Conservation (phyloP, 371 early-diverging fungal genomes). For the Lichtheimia ornata region DNA sequence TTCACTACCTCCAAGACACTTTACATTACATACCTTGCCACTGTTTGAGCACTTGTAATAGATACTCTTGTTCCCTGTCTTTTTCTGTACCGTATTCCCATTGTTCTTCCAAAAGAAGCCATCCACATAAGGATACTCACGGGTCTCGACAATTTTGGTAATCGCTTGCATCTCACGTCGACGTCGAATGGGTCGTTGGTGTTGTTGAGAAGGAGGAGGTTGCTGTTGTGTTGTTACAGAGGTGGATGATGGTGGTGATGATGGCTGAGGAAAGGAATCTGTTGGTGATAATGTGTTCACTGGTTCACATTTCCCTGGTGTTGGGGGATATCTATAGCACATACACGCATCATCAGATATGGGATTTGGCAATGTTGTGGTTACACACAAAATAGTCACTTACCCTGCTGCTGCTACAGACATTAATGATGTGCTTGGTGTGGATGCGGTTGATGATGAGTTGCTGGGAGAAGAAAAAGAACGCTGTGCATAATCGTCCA, state of each 20-base stretch:
- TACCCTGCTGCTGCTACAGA: background rate
- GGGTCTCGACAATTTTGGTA: constrained; percentile 65
- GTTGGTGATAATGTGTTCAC: constrained; percentile 1
- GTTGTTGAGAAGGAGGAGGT: background rate
- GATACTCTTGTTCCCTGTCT: constrained; percentile 65
- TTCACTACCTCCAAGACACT: background rate
- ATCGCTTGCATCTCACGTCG: constrained; percentile 69
- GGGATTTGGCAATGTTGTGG: constrained; percentile 2
- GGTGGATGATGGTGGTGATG: background rate
- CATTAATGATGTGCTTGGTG: constrained; percentile 10
- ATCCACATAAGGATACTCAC: constrained; percentile 55
- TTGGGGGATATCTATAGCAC: constrained; percentile 1
- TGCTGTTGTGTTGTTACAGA: constrained; percentile 11
- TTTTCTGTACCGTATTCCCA: constrained; percentile 63
- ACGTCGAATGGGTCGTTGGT: constrained; percentile 35
- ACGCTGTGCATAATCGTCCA: constrained; percentile 4
- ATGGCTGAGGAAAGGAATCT: constrained; percentile 10
- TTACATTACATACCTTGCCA: constrained; percentile 27
- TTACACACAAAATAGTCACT: constrained; percentile 1
- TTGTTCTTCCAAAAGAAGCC: constrained; percentile 68
- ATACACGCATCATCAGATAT: background rate
- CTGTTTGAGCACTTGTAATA: constrained; percentile 62
- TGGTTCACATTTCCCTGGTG: background rate
- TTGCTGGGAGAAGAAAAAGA: constrained; percentile 9
- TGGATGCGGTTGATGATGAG: constrained; percentile 6